A percentile compares a stretch with the other conserved stretches of the same genome.
Conservation (phyloP, 176 grass and related monocot species). For the Tillandsia leiboldiana region DNA sequence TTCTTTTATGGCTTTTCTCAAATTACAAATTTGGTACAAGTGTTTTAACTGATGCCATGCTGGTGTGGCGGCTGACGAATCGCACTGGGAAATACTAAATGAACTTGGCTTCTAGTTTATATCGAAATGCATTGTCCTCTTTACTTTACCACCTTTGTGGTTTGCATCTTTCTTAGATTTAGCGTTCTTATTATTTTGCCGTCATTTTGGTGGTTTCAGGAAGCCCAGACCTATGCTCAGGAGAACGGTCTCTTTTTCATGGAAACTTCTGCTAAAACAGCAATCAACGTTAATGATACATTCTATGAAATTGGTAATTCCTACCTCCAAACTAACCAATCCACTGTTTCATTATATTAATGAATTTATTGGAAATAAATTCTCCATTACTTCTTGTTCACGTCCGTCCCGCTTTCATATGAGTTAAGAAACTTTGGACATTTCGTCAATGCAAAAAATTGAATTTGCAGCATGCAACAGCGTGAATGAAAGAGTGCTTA, state of each 20-base stretch:
- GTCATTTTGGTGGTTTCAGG: constrained; percentile 27
- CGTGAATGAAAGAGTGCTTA: too few species aligned
- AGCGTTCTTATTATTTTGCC: not conserved
- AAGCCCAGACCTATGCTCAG: constrained; percentile 72
- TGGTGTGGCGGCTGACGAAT: not conserved
- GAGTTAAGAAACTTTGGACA: too few species aligned
- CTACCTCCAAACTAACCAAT: not conserved
- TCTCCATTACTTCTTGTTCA: not conserved
- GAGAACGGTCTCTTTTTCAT: constrained; percentile 83
- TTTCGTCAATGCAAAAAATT: too few species aligned
- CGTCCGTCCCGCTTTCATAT: too few species aligned
- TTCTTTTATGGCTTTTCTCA: too few species aligned
- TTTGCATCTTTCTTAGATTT: not conserved
- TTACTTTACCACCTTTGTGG: too few species aligned
- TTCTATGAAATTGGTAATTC: constrained; percentile 82
- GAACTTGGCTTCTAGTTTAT: too few species aligned
- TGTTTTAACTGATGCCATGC: not conserved
- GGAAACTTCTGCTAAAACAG: constrained; percentile 94
- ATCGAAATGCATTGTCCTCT: too few species aligned
- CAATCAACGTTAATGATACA: constrained; percentile 77
- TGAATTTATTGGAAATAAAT: not conserved
- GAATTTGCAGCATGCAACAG: too few species aligned
- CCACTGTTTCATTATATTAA: not conserved
- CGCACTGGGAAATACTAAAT: too few species aligned
- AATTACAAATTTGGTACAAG: not conserved